phyloP scores from a whole-genome alignment of 2,329 filamentous ascomycete species.

The Penicillium sp. region DNA sequence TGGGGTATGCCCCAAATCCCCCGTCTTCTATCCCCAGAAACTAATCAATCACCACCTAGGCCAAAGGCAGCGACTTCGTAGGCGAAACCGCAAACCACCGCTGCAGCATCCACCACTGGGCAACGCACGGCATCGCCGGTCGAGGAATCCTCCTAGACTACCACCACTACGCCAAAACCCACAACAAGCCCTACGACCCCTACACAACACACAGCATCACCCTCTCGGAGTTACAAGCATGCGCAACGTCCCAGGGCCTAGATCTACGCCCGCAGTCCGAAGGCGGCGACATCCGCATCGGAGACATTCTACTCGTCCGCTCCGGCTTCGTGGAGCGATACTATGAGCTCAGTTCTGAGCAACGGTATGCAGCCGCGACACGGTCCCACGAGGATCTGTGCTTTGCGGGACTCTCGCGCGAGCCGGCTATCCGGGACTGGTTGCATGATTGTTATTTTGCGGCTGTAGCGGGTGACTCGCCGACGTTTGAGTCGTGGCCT shows the following conservation, averaged over 20 bases:
- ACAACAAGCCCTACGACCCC: slow-evolving; percentile 53
- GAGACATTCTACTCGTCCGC: slow-evolving; percentile 66
- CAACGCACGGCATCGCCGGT: slow-evolving; percentile 44
- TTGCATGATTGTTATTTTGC: slow-evolving; percentile 69
- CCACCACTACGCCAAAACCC: slow-evolving; percentile 49
- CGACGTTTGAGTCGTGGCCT: slow-evolving; percentile 64
- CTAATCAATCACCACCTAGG: slow-evolving; percentile 20
- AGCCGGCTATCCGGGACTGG: slow-evolving; percentile 61
- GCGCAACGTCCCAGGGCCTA: slow-evolving; percentile 60
- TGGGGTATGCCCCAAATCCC: slow-evolving; percentile 29
- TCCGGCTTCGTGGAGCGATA: slow-evolving; percentile 63
- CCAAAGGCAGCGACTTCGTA: slow-evolving; percentile 37
- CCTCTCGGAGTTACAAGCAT: slow-evolving; percentile 56
- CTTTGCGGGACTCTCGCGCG: slow-evolving; percentile 55
- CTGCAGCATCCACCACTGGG: slow-evolving; percentile 47
- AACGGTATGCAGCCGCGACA: slow-evolving; percentile 34
- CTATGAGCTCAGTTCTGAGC: slow-evolving; percentile 44
- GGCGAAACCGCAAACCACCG: slow-evolving; percentile 37
- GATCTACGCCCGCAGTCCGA: slow-evolving; percentile 58
- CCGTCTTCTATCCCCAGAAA: not conserved
- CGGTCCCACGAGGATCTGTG: slow-evolving; percentile 41
- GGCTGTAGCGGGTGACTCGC: slow-evolving; percentile 63
- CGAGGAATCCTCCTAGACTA: slow-evolving; percentile 47
- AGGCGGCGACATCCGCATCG: slow-evolving; percentile 57
- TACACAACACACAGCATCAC: slow-evolving; percentile 57